Percentiles rank a stretch among this genome's conserved stretches.
Conservation (phyloP, 805 yeast species). For the Starmerella powellii region DNA sequence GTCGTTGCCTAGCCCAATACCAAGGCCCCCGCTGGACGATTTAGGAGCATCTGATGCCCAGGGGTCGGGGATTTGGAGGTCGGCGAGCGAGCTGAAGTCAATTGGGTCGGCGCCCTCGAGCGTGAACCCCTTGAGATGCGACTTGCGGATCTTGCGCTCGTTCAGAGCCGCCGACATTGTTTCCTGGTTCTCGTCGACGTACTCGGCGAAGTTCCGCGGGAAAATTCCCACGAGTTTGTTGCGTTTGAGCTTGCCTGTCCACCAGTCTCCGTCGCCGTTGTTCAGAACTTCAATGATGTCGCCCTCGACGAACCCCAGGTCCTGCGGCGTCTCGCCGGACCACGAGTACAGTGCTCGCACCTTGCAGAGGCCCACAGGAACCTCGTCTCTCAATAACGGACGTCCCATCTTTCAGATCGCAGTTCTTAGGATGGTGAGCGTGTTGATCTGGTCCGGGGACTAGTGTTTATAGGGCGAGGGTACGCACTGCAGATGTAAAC, state of each 20-base stretch:
- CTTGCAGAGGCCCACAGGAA: conserved; percentile 43
- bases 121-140: not conserved
- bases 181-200: conserved; percentile 29
- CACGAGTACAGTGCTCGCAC: conserved; percentile 80
- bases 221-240: conserved; percentile 75
- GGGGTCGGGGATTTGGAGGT: conserved; percentile 17
- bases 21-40: not conserved
- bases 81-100: conserved; percentile 8
- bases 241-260: conserved; percentile 71
- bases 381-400: conserved; percentile 16
- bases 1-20: no score
- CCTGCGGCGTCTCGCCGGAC: conserved; percentile 85
- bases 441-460: not conserved
- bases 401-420: conserved; percentile 8
- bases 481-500: not conserved
- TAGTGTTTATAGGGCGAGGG: not conserved
- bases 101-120: conserved; percentile 2
- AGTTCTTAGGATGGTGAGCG: not conserved
- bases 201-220: conserved; percentile 73
- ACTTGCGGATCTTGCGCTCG: conserved; percentile 1
- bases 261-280: conserved; percentile 81
- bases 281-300: conserved; percentile 76
- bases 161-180: conserved; percentile 18
- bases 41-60: not conserved
- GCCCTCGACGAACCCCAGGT: conserved; percentile 87